Base-by-base conservation (phyloP, 148 eudicot genomes). In the Talinum fruticosum region DNA sequence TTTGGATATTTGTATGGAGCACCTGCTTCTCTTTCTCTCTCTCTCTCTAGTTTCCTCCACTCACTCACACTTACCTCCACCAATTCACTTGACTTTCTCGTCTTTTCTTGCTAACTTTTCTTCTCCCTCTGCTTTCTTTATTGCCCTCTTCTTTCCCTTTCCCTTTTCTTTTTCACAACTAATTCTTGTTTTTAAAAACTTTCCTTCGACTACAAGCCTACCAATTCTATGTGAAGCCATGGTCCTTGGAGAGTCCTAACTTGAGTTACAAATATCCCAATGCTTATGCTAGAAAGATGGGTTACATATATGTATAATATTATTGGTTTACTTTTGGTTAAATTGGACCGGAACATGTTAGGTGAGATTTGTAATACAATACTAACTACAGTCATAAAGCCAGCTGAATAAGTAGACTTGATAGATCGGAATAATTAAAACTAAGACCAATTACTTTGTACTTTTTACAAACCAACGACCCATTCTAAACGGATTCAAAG, bases 91-190 rank as follows among this genome's bases (percentile, higher is more conserved):
- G 64, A 59, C 64, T 59, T 59, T 59, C 64, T 59, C 64, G 16
- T 59, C 64, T 59, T 59, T 59, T 59, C 64, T 59, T 59, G 64
- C 28, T 59, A 59, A 24, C 64, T 59, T 59, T 59, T n/a, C 64
- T 59, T 59, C 29, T 59, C 29, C 6, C 64, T n/a, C 64, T 59
- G 64, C 64, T 59, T 59, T 59, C 2, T 59, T 59, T 23, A 4
- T 54, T 4, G 4, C 8, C 0, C 2, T 7, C 29, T 6, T 24
- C 18, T 59, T n/a, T 8, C 64, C 28, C 10, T 59, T 54, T 54
- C 14, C 62, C 62, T 54, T 54, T 54, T 54, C 0, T 54, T 54
- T 0, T 21, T 21, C 62, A 21, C 26, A 15, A 51, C 1, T 59
- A 8, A 23, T 59, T 51, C 16, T 18, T 51, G 57, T 51, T 51